A percentile compares a stretch with the other conserved stretches of the same genome.
Conservation (phyloP, 2,329 filamentous ascomycete species). For the Mycocentrospora acerina region DNA sequence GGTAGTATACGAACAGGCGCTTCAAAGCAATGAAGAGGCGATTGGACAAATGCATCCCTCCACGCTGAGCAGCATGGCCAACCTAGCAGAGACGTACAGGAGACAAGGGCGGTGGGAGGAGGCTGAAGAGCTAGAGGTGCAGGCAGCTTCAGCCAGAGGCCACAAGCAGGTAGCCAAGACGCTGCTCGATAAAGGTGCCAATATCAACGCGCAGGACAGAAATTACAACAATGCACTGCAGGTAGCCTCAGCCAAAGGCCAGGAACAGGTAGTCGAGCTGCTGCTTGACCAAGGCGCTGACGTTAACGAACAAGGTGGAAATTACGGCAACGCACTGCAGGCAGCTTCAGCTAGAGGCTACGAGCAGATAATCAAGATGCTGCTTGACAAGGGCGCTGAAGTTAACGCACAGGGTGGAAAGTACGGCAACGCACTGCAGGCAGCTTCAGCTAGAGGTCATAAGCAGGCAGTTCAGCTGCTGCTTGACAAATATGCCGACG, state of each 20-base stretch:
- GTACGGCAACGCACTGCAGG: slow-evolving; percentile 2
- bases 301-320: not conserved
- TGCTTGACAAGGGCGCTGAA: too few species aligned
- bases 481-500: not conserved
- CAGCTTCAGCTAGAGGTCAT: not conserved
- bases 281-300: slow-evolving; percentile 6
- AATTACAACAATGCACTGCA: not conserved
- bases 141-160: not conserved
- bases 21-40: too few species aligned
- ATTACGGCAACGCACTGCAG: slow-evolving; percentile 1
- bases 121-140: not conserved
- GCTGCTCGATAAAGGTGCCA: slow-evolving; percentile 1
- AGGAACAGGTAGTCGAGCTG: slow-evolving; percentile 1
- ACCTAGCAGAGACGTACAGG: too few species aligned
- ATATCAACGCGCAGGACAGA: too few species aligned
- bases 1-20: too few species aligned
- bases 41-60: too few species aligned
- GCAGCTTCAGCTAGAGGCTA: not conserved
- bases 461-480: slow-evolving; percentile 1
- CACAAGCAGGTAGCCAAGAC: not conserved
- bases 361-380: too few species aligned
- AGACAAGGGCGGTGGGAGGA: not conserved
- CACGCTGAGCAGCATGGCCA: too few species aligned
- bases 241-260: not conserved
- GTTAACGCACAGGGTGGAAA: too few species aligned